Evolutionary conservation across 768 basidiomycete species (phyloP), one percentile per base, ranked within the genome.

Genomic region (Rhodotorula taiwanensis): DNA sequence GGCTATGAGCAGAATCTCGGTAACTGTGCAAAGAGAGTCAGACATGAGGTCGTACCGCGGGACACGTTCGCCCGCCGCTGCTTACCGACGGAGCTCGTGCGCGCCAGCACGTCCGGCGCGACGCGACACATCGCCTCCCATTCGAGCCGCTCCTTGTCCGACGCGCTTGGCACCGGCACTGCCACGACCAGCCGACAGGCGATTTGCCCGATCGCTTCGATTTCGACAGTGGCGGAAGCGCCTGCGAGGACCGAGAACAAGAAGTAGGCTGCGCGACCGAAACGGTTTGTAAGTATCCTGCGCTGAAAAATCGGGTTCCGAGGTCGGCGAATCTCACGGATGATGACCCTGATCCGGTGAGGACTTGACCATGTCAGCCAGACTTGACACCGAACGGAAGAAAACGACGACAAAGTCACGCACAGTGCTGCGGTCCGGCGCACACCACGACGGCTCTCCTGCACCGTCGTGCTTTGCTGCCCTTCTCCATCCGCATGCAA

Each of bases 61-160:
- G n/a, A n/a, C n/a, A n/a, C 25, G 27, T 18, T 2, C 25, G 21
- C 39, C 39, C 6, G 41, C 39, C 16, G 36, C 11, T 1, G 18
- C 45, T 30, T 16, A 49, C 55, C 44, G 27, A 53, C 23, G 0
- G 7, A 2, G 8, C 36, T 53, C 25, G 52, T 53, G 11, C 36
- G 23, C 41, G 49, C 49, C 55, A 52, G 55, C 9, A 61, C 64
- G 15, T 39, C 51, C 9, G 50, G 34, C 6, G 27, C 21, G 3
- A 28, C 23, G 16, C 64, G 44, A 44, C 64, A 66, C 45, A 20
- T n/a, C 16, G 16, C 27, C 18, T 23, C 27, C 64, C 64, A 66
- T 15, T 60, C 62, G 2, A 30, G 49, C 8, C 28, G 55, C 27
- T 20, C 28, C 23, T 18, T 49, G 2, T 1, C 21, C 27, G 4